Evolutionary conservation across 257 asterid species (phyloP), one percentile per base, ranked within the genome.

Genomic region (Nicotiana undulata): DNA sequence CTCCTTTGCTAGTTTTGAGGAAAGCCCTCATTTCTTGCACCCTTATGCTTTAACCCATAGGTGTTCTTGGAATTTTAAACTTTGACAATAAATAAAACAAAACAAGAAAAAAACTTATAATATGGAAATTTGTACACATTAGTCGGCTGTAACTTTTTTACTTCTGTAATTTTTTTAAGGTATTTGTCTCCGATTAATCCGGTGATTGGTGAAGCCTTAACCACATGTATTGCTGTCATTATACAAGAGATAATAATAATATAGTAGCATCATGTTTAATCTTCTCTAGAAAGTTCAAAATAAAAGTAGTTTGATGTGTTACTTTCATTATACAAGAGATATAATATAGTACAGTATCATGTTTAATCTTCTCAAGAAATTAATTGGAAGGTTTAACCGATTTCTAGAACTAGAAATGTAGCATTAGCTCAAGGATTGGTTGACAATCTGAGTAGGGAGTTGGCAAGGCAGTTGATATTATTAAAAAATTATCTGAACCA

Each of bases 1-100:
- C 37, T 26, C 11, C 28, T 46, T 85, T 84, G 87, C 91, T 79
- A 86, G 78, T 85, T 83, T 91, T 88, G 86, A 82, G 89, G 91
- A 79, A 72, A 49, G 46, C 64, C 86, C 76, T 77, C 76, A 77
- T 79, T 84, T 63, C 82, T 51, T 65, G 81, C 59, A 76, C 81
- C 88, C 82, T 76, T 82, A 82, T 53, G 32, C 85, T 81, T 79
- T 87, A 75, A 74, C 82, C 86, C 67, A 77, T 76, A 58, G 72
- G 67, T 83, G 79, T 49, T 81, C 79, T 81, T 82, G 76, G 80
- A 76, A 59, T 80, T 81, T 75, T 76, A 80, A 61, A 26, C 6
- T 72, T 55, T 56, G 67, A 76, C 64, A 32, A 24, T n/a, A 37
- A 55, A 59, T 13, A 58, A 34, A 32, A 58, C 32, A 58, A 77